Percentiles rank a stretch among this genome's conserved stretches.
phyloP scores from a whole-genome alignment of 192 early-diverging fungal species.

The Rhizophagus prolifer region DNA sequence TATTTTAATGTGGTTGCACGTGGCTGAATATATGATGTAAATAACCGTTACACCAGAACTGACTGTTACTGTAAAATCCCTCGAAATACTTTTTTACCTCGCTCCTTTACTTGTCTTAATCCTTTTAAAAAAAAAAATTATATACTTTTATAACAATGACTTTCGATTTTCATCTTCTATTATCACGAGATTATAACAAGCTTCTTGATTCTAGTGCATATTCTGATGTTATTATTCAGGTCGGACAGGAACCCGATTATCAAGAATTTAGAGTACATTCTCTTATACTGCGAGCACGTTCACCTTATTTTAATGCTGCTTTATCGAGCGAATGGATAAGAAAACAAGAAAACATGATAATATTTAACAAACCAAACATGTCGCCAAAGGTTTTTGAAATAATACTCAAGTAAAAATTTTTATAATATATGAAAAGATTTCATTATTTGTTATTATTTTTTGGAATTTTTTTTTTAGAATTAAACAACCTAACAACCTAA shows the following conservation, averaged over 20 bases:
- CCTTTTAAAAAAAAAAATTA: too few species aligned
- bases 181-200: not conserved
- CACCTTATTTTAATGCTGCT: constrained; percentile 24
- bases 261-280: constrained; percentile 27
- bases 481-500: not conserved
- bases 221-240: constrained; percentile 30
- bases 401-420: not conserved
- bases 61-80: too few species aligned
- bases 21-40: too few species aligned
- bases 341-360: constrained; percentile 8
- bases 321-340: constrained; percentile 15
- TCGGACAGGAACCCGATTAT: constrained; percentile 11
- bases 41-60: too few species aligned
- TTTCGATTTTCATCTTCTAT: not conserved
- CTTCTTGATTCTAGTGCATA: not conserved
- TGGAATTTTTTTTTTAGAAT: not conserved
- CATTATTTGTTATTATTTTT: not conserved
- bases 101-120: too few species aligned
- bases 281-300: constrained; percentile 20
- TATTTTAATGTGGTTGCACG: too few species aligned
- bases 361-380: constrained; percentile 31
- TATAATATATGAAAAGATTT: not conserved
- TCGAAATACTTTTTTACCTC: not conserved
- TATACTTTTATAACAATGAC: not conserved
- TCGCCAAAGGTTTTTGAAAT: constrained; percentile 19